Evolutionary conservation across 1,284 basidiomycete species (phyloP).

Genomic region (Irpex sp.): DNA sequence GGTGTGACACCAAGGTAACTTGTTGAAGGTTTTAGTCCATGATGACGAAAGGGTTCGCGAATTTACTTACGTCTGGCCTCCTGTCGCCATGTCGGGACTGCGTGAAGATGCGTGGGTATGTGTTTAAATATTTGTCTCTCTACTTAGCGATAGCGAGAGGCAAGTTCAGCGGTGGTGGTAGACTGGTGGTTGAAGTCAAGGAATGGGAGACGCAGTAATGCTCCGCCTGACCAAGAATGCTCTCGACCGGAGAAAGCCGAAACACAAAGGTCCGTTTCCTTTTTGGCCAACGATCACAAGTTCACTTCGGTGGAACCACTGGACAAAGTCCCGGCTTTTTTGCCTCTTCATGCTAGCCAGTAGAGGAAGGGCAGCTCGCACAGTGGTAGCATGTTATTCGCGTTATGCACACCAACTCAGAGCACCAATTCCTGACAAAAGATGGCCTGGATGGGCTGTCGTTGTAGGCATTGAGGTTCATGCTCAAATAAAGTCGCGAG

Average conservation of each 20-base stretch:
- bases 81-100: background rate
- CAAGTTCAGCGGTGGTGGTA: background rate
- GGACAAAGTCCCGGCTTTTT: background rate
- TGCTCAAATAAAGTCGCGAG: conserved; percentile 84
- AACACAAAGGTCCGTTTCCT: background rate
- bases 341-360: conserved; percentile 17
- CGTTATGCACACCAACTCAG: conserved; percentile 18
- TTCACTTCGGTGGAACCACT: background rate
- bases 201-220: background rate
- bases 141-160: too few species aligned
- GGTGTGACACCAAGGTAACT: conserved; percentile 84
- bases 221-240: conserved; percentile 3
- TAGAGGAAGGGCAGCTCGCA: conserved; percentile 9
- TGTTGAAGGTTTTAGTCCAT: conserved; percentile 1
- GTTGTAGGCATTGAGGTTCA: conserved; percentile 96
- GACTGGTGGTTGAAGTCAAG: background rate
- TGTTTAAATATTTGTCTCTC: too few species aligned
- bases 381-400: background rate
- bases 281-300: background rate
- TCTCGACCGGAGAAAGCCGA: conserved; percentile 12
- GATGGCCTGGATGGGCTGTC: conserved; percentile 76
- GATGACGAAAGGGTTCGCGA: background rate
- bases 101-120: too few species aligned
- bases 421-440: conserved; percentile 25
- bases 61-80: background rate